These are phyloP conservation scores for Neurospora sp. DNA, from an alignment of 495 filamentous ascomycete species.

Conservation along the genomic window DNA sequence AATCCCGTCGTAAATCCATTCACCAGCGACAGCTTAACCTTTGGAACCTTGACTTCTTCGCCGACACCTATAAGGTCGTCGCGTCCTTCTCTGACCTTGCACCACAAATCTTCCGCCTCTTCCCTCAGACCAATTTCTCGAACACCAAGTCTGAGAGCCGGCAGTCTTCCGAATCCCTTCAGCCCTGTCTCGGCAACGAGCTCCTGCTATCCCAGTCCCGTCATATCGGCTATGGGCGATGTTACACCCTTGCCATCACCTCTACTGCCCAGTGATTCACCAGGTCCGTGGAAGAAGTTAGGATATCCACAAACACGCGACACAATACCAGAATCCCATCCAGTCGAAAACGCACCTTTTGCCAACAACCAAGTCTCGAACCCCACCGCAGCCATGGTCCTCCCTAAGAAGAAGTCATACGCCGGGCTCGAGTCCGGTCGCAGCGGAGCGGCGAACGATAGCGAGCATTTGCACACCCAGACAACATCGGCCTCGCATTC, in stretches of 20 bases:
- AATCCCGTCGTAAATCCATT: conserved; percentile 16
- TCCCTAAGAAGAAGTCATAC: conserved; percentile 43
- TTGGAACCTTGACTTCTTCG: neutral
- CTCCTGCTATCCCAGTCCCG: conserved; percentile 44
- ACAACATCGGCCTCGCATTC: conserved; percentile 30
- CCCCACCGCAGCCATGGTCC: conserved; percentile 34
- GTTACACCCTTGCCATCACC: conserved; percentile 92
- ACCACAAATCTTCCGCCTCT: conserved; percentile 30
- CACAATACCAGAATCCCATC: conserved; percentile 21
- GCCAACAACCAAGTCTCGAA: conserved; percentile 43
- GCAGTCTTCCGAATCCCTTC: conserved; percentile 21
- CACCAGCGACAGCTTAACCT: conserved; percentile 7
- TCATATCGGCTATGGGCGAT: conserved; percentile 73
- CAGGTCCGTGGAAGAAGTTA: conserved; percentile 57
- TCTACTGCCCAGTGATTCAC: conserved; percentile 58
- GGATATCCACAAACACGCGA: conserved; percentile 30
- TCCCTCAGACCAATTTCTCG: conserved; percentile 34
- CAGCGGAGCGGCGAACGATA: neutral
- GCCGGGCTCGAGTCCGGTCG: conserved; percentile 30
- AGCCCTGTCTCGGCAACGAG: conserved; percentile 30
- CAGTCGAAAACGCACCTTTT: conserved; percentile 32
- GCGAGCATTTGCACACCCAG: neutral
- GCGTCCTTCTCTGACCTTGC: conserved; percentile 20
- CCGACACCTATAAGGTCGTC: conserved; percentile 16
- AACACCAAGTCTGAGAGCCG: conserved; percentile 38